Base-by-base conservation (phyloP, 345 rosid species). In the Sisymbrium irio region DNA sequence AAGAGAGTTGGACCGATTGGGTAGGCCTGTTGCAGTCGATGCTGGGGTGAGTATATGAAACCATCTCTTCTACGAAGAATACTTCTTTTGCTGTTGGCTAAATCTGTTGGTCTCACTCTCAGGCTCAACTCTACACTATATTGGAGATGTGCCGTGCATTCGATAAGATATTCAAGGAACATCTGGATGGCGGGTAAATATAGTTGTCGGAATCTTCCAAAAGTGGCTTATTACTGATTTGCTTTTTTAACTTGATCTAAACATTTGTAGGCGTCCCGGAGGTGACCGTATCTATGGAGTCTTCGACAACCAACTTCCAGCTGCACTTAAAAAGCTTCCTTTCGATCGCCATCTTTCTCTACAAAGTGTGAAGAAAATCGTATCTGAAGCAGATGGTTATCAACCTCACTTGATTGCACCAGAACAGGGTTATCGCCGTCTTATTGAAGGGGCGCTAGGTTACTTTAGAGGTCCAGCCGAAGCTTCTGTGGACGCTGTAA, bases 401-500 rank as follows among this genome's bases (percentile, higher is more conserved):
- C 97, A 90, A 71, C 97, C 92, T 57, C 97, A 90, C 81, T 80
- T 90, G 80, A 85, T 90, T 62, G 93, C 97, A 12, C 97, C 97
- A 4, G 97, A 90, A 72, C 97, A 90, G 74, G 97, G 93, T 61
- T 90, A 90, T 72, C 77, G 93, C 25, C 88, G 93, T 35, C 80
- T 90, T 4, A 86, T 90, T 36, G 97, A 90, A 67, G 83, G 91
- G 7, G 72, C 97, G 0, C 55, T 90, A 7, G 77, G 80, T 54
- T 90, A 83, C 85, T 90, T 90, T 59, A 81, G 93, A 82, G 97
- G 92, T 68, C 97, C 97, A 69, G 86, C 93, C 1, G 97, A 90
- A 80, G 93, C 97, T 75, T 88, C 97, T 9, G 93, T 85, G 5
- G 97, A 90, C 76, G 93, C 97, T 75, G 97, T 88, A 86, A 75